Percentiles rank a stretch among this genome's conserved stretches.
Conservation (phyloP, 129 eudicot genomes). For the Helianthus tuberosus region DNA sequence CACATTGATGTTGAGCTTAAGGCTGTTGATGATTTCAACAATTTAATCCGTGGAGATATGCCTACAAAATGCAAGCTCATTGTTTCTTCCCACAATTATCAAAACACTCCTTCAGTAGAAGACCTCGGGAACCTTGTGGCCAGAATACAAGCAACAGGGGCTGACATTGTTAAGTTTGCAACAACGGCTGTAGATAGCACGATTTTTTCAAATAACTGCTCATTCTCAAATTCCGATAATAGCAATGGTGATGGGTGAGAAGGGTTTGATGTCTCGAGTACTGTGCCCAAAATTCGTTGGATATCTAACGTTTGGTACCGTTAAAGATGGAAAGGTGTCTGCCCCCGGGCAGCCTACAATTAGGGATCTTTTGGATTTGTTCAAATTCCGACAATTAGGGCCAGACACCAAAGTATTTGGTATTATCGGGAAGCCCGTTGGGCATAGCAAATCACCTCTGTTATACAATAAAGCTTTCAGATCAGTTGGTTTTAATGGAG, state of each 20-base stretch:
- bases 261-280: slow-evolving; percentile 83
- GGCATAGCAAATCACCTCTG: slow-evolving; percentile 93
- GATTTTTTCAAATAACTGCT: slow-evolving; percentile 80
- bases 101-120: slow-evolving; percentile 80
- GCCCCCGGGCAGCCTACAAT: slow-evolving; percentile 99
- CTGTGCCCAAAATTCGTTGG: slow-evolving; percentile 96
- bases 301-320: slow-evolving; percentile 86
- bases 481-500: slow-evolving; percentile 82
- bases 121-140: slow-evolving; percentile 94
- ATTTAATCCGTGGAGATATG: slow-evolving; percentile 52
- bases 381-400: slow-evolving; percentile 80
- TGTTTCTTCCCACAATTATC: slow-evolving; percentile 93
- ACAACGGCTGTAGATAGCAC: slow-evolving; percentile 91
- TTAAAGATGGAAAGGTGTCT: slow-evolving; percentile 73
- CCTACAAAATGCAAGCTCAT: slow-evolving; percentile 71
- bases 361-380: slow-evolving; percentile 67
- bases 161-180: slow-evolving; percentile 95
- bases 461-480: slow-evolving; percentile 79
- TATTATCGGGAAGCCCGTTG: slow-evolving; percentile 90
- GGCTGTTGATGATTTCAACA: slow-evolving; percentile 74
- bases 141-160: slow-evolving; percentile 87
- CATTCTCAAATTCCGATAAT: slow-evolving; percentile 96
- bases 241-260: slow-evolving; percentile 98
- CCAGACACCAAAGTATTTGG: slow-evolving; percentile 87
- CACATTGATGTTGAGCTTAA: slow-evolving; percentile 86